Evolutionary conservation across 2,329 filamentous ascomycete genomes (phyloP).

Genomic region (Xylaria sp.): DNA sequence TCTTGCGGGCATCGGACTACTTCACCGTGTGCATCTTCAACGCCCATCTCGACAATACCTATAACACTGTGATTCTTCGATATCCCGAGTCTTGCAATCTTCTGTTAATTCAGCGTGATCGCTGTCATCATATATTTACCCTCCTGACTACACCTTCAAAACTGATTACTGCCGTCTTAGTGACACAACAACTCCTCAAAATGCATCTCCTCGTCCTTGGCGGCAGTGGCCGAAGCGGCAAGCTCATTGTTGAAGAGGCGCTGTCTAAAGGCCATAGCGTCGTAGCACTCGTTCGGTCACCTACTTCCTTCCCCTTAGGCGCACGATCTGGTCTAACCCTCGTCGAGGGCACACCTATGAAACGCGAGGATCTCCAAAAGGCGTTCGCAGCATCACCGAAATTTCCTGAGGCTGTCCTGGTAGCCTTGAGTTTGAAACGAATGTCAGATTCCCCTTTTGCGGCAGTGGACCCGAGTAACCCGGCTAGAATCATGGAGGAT

Average conservation of each 20-base stretch:
- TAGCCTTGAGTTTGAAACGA: constrained; percentile 55
- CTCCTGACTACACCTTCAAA: not conserved
- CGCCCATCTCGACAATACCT: not conserved
- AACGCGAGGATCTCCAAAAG: constrained; percentile 43
- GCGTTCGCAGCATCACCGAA: constrained; percentile 41
- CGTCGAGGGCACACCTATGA: constrained; percentile 46
- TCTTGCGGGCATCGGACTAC: no score
- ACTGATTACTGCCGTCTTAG: not conserved
- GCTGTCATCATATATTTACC: not conserved
- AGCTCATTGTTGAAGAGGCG: constrained; percentile 47
- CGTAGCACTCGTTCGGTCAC: constrained; percentile 53
- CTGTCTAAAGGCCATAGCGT: constrained; percentile 49
- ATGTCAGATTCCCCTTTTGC: constrained; percentile 54
- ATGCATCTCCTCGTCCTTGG: constrained; percentile 51
- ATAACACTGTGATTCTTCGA: not conserved
- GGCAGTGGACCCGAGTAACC: constrained; percentile 43
- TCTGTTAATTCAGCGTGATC: not conserved
- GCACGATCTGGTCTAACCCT: constrained; percentile 44
- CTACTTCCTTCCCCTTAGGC: constrained; percentile 32
- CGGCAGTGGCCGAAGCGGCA: constrained; percentile 53
- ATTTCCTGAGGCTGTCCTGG: constrained; percentile 48
- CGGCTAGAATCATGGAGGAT: constrained; percentile 52
- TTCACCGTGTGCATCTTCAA: not conserved
- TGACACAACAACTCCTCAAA: not conserved
- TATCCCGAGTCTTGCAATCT: not conserved